Conservation (phyloP, 768 basidiomycete species). For the Boletus eberwhitei region DNA sequence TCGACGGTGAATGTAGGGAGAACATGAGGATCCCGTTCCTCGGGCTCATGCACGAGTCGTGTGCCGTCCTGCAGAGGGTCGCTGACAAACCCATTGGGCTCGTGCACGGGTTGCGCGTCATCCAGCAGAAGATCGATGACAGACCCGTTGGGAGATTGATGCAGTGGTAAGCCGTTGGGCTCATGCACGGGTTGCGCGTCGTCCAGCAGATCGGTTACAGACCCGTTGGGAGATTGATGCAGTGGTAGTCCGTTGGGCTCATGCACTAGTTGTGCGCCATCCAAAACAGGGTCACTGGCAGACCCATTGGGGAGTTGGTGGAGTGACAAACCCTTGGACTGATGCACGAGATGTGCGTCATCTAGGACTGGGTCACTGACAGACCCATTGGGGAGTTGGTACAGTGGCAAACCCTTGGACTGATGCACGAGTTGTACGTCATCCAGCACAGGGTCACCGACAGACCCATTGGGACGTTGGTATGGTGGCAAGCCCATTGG, state of each 20-base stretch:
- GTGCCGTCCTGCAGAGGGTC: not conserved
- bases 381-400: not conserved
- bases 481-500: slow-evolving; percentile 20
- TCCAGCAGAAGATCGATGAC: not conserved
- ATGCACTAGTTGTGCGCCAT: not conserved
- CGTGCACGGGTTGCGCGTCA: not conserved
- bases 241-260: not conserved
- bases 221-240: not conserved
- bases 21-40: slow-evolving; percentile 48
- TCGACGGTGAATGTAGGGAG: slow-evolving; percentile 49
- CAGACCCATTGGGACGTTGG: not conserved
- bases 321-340: not conserved
- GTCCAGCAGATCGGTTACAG: not conserved
- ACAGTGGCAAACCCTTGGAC: not conserved
- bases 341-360: not conserved
- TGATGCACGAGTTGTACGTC: not conserved
- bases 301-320: not conserved
- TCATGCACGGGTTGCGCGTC: not conserved
- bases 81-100: not conserved
- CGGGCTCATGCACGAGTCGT: not conserved
- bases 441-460: not conserved
- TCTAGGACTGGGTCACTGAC: not conserved
- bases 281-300: not conserved
- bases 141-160: not conserved
- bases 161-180: not conserved